Conservation (phyloP, 441 rosid genomes). For the Erysimum cheiri region DNA sequence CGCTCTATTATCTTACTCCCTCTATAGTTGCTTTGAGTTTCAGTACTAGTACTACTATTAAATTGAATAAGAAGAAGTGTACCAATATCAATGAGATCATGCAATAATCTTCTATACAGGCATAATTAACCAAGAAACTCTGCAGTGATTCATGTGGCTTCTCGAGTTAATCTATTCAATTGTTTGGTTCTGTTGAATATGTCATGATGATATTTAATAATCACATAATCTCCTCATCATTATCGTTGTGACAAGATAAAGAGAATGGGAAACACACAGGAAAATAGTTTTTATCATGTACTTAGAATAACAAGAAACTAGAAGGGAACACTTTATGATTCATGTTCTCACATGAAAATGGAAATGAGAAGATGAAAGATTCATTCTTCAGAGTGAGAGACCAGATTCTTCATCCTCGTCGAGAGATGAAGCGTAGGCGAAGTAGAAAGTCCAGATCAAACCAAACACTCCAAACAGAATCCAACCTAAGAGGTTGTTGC, state of each 20-base stretch:
- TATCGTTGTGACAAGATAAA: not conserved
- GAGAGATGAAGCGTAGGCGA: constrained; percentile 57
- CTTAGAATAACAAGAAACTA: constrained; percentile 43
- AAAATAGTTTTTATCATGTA: constrained; percentile 32
- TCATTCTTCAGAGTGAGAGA: constrained; percentile 64
- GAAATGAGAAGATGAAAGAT: not conserved
- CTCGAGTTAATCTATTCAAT: not conserved
- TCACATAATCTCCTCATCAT: constrained; percentile 16
- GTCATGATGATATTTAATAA: not conserved
- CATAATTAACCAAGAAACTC: no score
- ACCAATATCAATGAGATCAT: no score
- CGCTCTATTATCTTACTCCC: not conserved
- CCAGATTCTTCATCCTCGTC: constrained; percentile 92
- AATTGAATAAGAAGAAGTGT: no score
- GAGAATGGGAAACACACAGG: constrained; percentile 21
- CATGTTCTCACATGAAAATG: constrained; percentile 36
- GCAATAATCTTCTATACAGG: no score
- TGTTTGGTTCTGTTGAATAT: not conserved
- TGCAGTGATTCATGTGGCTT: not conserved
- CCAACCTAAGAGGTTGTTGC: constrained; percentile 96
- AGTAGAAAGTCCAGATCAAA: constrained; percentile 81
- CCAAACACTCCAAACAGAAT: constrained; percentile 84
- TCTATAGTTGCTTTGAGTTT: not conserved
- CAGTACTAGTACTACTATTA: no score
- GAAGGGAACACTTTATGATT: constrained; percentile 25